Evolutionary conservation across 2,329 filamentous ascomycete species (phyloP), one percentile per base, ranked within the genome.

Genomic region (Cordyceps cateniannulata): DNA sequence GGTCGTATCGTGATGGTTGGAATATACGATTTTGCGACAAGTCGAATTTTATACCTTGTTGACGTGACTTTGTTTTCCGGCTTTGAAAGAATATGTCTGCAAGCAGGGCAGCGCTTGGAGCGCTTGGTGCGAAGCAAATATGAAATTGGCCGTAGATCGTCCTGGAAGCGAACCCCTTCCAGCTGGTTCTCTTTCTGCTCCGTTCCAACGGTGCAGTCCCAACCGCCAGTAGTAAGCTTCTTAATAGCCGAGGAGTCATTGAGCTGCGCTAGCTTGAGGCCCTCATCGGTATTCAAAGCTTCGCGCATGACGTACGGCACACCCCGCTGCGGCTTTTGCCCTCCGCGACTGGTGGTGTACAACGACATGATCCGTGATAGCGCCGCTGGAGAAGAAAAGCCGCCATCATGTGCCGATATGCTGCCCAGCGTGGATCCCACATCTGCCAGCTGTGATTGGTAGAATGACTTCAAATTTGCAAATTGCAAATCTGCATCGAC

Each of bases 31-130:
- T 88, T 84, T 24, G 95, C 96, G 5, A 98, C 87, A 0, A 98
- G 83, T 59, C 91, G 89, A 73, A 99, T 97, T 69, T 93, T 90
- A 82, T 95, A 98, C 32, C 93, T 88, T 7, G 90, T 95, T 57
- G 89, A 93, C 51, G 86, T 85, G 35, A 96, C 87, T 74, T 98
- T 99, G 62, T 87, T 85, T 74, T 99, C 95, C 16, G 93, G 95
- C 72, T 96, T 96, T 63, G 91, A 90, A 67, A 99, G 88, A 70
- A 98, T 97, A 76, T 98, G 93, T 14, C 95, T 88, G 75, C 95
- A 99, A 12, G 88, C 84, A 55, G 91, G 89, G 74, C 95, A 99
- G 50, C 95, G 90, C 76, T 97, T 98, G 22, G 91, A 92, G 42
- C 93, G 89, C 71, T 97, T 97, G 0, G 93, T 96, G 61, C 91